Evolutionary conservation across 1,284 basidiomycete species (phyloP).

Genomic region (Pyrrhoderma lamaoense): DNA sequence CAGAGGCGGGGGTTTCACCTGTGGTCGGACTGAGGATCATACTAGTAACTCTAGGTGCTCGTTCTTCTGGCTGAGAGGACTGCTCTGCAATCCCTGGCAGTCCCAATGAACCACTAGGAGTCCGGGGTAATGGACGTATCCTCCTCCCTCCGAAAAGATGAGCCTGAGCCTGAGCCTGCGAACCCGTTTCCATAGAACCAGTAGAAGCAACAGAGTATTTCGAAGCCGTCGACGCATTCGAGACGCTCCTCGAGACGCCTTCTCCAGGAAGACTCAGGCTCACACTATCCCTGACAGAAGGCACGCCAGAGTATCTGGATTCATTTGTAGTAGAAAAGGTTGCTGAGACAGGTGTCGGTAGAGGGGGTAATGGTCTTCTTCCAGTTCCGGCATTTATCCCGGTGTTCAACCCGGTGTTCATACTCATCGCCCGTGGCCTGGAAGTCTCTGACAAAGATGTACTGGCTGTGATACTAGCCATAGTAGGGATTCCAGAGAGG

Average conservation of each 20-base stretch:
- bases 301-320: not conserved
- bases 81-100: slow-evolving; percentile 9
- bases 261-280: not conserved
- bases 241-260: not conserved
- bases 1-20: not conserved
- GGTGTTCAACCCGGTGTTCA: slow-evolving; percentile 1
- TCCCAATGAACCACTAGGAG: slow-evolving; percentile 1
- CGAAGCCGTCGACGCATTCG: not conserved
- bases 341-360: not conserved
- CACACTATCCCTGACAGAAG: not conserved
- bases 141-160: too few relatives aligned
- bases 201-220: not conserved
- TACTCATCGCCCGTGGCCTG: slow-evolving; percentile 10
- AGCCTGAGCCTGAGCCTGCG: not conserved
- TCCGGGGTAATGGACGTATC: slow-evolving; percentile 7
- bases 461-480: not conserved
- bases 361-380: slow-evolving; percentile 3
- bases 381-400: not conserved
- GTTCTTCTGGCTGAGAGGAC: not conserved
- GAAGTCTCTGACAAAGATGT: slow-evolving; percentile 10
- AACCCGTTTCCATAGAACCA: not conserved
- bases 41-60: slow-evolving; percentile 1
- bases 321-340: not conserved
- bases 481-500: not conserved
- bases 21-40: slow-evolving; percentile 3